These are phyloP conservation scores for Vitis rupestris DNA, from an alignment of 164 flowering plant genomes.

Conservation along the genomic window DNA sequence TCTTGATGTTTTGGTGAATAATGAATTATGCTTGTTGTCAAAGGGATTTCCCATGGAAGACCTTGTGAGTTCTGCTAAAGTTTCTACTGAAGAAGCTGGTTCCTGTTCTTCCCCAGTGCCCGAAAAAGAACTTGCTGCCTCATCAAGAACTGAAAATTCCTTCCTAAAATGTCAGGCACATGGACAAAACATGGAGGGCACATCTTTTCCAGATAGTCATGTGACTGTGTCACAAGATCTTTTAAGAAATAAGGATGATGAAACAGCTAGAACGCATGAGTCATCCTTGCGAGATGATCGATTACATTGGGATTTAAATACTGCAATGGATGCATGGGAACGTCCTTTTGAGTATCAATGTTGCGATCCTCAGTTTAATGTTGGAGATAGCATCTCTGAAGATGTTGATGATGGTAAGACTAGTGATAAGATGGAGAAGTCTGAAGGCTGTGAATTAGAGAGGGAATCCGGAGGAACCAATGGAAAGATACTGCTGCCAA, in stretches of 20 bases:
- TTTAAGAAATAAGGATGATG: slow-evolving; percentile 9
- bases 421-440: slow-evolving; percentile 6
- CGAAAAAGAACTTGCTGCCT: slow-evolving; percentile 1
- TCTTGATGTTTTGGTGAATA: slow-evolving; percentile 6
- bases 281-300: slow-evolving; percentile 35
- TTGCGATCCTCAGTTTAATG: slow-evolving; percentile 10
- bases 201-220: slow-evolving; percentile 3
- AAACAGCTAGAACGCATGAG: slow-evolving; percentile 2
- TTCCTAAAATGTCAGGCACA: slow-evolving; percentile 7
- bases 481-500: slow-evolving; percentile 8
- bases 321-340: slow-evolving; percentile 52
- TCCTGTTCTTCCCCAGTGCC: slow-evolving; percentile 5
- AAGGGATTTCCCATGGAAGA: slow-evolving; percentile 13
- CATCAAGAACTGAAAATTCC: slow-evolving; percentile 5
- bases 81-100: slow-evolving; percentile 17
- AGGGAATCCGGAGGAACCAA: slow-evolving; percentile 9
- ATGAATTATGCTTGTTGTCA: slow-evolving; percentile 8
- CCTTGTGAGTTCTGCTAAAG: slow-evolving; percentile 8
- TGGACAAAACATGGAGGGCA: slow-evolving; percentile 1
- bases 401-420: slow-evolving; percentile 2
- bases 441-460: slow-evolving; percentile 11
- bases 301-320: slow-evolving; percentile 56
- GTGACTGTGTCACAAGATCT: slow-evolving; percentile 1
- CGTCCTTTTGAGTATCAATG: slow-evolving; percentile 27
- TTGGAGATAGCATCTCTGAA: background rate